phyloP scores from a whole-genome alignment of 2,329 filamentous ascomycete genomes.

The Drechslerella stenobrocha region DNA sequence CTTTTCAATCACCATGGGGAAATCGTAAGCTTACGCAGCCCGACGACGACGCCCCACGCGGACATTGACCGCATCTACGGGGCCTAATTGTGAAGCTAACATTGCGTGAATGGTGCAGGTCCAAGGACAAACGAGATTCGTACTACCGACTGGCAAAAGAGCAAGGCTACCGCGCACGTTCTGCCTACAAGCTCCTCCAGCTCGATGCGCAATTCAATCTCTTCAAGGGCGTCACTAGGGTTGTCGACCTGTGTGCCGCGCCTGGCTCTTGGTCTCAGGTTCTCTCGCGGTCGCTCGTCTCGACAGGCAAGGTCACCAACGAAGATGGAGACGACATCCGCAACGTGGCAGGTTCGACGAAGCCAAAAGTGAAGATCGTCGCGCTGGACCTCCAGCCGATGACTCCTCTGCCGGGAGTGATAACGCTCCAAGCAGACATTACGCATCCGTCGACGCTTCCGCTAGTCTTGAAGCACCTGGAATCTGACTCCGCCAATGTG shows the following conservation, averaged over 20 bases:
- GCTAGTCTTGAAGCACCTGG: constrained; percentile 79
- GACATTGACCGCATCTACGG: background rate
- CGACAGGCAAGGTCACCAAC: constrained; percentile 54
- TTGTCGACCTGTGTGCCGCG: constrained; percentile 93
- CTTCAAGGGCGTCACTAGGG: constrained; percentile 81
- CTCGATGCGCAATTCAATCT: constrained; percentile 95
- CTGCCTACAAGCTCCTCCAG: constrained; percentile 95
- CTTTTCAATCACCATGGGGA: constrained; percentile 32
- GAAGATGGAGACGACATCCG: constrained; percentile 3
- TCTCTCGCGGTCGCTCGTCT: constrained; percentile 82
- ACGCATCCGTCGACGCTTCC: constrained; percentile 95
- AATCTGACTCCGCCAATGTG: constrained; percentile 69
- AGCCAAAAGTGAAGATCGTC: constrained; percentile 75
- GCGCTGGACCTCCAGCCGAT: constrained; percentile 96
- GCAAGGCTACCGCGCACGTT: constrained; percentile 95
- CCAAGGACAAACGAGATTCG: constrained; percentile 93
- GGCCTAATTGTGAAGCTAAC: background rate
- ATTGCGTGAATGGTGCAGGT: constrained; percentile 12
- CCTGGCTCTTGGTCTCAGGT: constrained; percentile 98
- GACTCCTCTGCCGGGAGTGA: constrained; percentile 87
- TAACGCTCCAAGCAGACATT: constrained; percentile 89
- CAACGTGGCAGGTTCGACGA: constrained; percentile 54
- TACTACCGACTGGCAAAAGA: constrained; percentile 98
- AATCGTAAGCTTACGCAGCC: constrained; percentile 35
- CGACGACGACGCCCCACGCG: background rate